Conservation (phyloP, 1,284 basidiomycete genomes). For the Apiotrichum montevideense region DNA sequence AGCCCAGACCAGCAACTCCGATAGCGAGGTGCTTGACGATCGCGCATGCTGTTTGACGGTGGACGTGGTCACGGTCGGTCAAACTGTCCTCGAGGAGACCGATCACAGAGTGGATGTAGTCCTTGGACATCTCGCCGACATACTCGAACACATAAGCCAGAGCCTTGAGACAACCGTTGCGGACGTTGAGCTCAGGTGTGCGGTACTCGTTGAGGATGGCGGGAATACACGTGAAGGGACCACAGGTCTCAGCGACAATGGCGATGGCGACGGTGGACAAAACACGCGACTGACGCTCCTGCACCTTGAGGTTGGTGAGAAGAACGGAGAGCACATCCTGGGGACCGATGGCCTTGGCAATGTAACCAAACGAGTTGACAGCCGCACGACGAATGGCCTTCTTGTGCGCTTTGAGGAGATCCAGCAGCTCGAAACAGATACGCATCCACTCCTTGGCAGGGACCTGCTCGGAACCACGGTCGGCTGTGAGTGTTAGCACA, state of each 20-base stretch:
- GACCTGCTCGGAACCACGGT: constrained; percentile 97
- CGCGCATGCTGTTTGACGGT: constrained; percentile 96
- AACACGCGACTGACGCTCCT: constrained; percentile 97
- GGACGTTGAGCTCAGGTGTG: constrained; percentile 94
- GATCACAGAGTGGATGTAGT: constrained; percentile 95
- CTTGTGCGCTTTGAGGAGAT: constrained; percentile 97
- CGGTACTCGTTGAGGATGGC: constrained; percentile 99
- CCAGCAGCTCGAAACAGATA: constrained; percentile 97
- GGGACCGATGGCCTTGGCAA: constrained; percentile 97
- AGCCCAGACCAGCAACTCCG: constrained; percentile 92
- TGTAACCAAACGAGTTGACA: constrained; percentile 99
- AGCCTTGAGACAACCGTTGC: constrained; percentile 98
- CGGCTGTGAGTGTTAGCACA: constrained; percentile 54
- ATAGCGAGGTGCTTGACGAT: constrained; percentile 98
- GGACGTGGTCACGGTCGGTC: constrained; percentile 95
- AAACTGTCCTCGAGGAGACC: constrained; percentile 97
- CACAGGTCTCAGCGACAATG: constrained; percentile 94
- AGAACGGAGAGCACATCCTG: constrained; percentile 97
- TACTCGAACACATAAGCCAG: constrained; percentile 99
- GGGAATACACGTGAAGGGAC: constrained; percentile 98
- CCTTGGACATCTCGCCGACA: constrained; percentile 98
- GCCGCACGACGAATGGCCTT: constrained; percentile 97
- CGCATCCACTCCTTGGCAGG: constrained; percentile 99
- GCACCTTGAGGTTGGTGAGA: constrained; percentile 92
- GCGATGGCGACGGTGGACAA: constrained; percentile 97